Conservation (phyloP, 805 yeast species). For the Saturnispora sekii region DNA sequence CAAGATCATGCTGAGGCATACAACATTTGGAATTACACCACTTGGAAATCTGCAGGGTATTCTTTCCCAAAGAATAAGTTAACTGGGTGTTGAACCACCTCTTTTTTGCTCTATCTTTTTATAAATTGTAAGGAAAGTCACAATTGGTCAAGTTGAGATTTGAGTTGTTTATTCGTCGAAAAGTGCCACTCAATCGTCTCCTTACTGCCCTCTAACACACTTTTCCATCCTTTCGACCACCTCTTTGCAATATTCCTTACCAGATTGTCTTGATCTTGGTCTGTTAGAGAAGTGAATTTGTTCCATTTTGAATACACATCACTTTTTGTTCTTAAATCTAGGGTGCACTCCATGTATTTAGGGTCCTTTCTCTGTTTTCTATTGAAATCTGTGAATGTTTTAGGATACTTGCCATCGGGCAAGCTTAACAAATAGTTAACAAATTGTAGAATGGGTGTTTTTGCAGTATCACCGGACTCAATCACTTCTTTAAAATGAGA, state of each 20-base stretch:
- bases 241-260: background rate
- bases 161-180: background rate
- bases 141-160: too few species aligned
- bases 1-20: constrained; percentile 61
- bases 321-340: background rate
- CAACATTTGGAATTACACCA: constrained; percentile 54
- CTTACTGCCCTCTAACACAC: background rate
- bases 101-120: background rate
- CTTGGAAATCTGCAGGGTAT: constrained; percentile 73
- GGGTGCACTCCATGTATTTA: background rate
- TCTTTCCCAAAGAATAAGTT: constrained; percentile 51
- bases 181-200: background rate
- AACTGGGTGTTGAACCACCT: constrained; percentile 33
- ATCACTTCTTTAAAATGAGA: constrained; percentile 6
- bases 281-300: background rate
- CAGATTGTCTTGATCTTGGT: background rate
- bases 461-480: background rate
- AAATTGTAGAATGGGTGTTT: background rate
- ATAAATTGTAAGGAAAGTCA: background rate
- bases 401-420: background rate
- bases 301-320: constrained; percentile 1
- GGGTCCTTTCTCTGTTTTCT: background rate
- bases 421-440: background rate
- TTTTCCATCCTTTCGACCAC: background rate
- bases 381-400: constrained; percentile 6